Percentiles rank a stretch among this genome's conserved stretches.
phyloP scores from a whole-genome alignment of 2,329 filamentous ascomycete genomes.

The Ophiostoma pallidulum region DNA sequence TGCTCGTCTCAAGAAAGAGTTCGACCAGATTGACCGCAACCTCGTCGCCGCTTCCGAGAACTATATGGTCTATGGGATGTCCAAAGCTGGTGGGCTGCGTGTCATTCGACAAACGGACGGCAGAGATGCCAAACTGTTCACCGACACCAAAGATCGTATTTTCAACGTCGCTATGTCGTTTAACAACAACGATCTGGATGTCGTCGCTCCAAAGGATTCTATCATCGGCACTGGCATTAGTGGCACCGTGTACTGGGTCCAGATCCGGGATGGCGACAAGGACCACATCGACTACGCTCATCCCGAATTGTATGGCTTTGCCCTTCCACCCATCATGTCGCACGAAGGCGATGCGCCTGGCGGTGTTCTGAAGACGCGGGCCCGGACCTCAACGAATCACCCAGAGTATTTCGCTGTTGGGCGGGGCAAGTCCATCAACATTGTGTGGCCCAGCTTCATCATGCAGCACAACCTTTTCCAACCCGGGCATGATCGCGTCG shows the following conservation, averaged over 20 bases:
- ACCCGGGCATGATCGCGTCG: slow-evolving; percentile 54
- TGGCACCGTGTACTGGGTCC: slow-evolving; percentile 92
- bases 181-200: slow-evolving; percentile 46
- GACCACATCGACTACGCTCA: slow-evolving; percentile 71
- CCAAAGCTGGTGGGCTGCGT: slow-evolving; percentile 83
- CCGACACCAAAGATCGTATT: slow-evolving; percentile 81
- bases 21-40: slow-evolving; percentile 92
- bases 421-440: slow-evolving; percentile 89
- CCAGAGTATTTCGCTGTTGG: slow-evolving; percentile 93
- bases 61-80: slow-evolving; percentile 91
- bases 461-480: slow-evolving; percentile 55
- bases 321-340: slow-evolving; percentile 75
- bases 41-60: slow-evolving; percentile 80
- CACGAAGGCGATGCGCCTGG: slow-evolving; percentile 87
- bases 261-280: slow-evolving; percentile 65
- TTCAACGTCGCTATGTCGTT: slow-evolving; percentile 86
- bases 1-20: slow-evolving; percentile 90
- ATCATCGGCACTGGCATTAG: slow-evolving; percentile 90
- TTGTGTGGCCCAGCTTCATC: slow-evolving; percentile 63
- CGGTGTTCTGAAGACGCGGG: slow-evolving; percentile 89
- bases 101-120: slow-evolving; percentile 94
- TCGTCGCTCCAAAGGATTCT: slow-evolving; percentile 57
- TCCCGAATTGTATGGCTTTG: slow-evolving; percentile 76
- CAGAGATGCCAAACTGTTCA: slow-evolving; percentile 83
- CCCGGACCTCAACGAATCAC: slow-evolving; percentile 79